Evolutionary conservation across 495 filamentous ascomycete species (phyloP).

Genomic region (Penicillium roqueforti): DNA sequence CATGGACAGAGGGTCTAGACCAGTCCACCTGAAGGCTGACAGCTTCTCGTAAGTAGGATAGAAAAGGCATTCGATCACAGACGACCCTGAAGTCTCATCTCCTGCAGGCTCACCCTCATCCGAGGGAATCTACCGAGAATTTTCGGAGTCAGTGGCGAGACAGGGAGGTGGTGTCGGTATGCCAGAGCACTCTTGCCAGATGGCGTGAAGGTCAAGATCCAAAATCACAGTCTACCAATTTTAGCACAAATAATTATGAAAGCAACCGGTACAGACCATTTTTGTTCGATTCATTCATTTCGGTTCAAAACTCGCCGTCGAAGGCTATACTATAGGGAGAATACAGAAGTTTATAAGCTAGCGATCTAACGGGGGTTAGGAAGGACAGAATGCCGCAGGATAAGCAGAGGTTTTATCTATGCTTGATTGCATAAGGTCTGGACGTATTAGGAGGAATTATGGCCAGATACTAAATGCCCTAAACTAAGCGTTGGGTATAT

Average conservation of each 20-base stretch:
- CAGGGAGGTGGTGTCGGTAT: constrained; percentile 7
- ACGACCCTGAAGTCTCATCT: not conserved
- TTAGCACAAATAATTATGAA: too few relatives aligned
- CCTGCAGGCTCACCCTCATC: not conserved
- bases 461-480: not conserved
- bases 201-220: not conserved
- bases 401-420: not conserved
- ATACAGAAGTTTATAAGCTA: not conserved
- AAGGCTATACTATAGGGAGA: not conserved
- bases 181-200: constrained; percentile 8
- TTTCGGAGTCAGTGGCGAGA: constrained; percentile 3
- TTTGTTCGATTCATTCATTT: not conserved
- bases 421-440: not conserved
- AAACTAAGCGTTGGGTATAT: not conserved
- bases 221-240: too few relatives aligned
- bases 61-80: constrained; percentile 7
- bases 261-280: not conserved
- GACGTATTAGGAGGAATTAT: not conserved
- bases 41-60: not conserved
- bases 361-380: not conserved
- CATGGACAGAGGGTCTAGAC: constrained; percentile 2
- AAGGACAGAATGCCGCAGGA: not conserved
- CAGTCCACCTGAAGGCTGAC: not conserved
- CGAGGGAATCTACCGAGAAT: not conserved
- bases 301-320: not conserved